Evolutionary conservation across 2,329 filamentous ascomycete genomes (phyloP), one percentile per base, ranked within the genome.

Genomic region (Colletotrichum neosansevieriae): DNA sequence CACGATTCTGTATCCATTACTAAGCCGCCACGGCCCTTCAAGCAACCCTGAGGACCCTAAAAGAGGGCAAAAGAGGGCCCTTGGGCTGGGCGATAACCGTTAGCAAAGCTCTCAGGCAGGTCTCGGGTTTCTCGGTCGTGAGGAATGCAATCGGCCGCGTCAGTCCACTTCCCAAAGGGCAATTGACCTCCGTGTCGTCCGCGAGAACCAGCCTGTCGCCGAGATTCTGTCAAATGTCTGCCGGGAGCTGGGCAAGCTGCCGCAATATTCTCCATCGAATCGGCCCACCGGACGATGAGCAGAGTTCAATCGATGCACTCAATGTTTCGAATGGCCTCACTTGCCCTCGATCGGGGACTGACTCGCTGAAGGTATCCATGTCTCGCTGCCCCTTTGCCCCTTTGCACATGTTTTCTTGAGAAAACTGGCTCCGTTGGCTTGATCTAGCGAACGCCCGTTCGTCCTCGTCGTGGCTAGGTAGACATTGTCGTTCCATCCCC

Each of bases 381-480:
- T 47, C 49, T 59, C 49, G 12, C 15, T 44, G 40, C 40, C 59
- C 59, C 50, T 56, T 54, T 44, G 40, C 40, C 59, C 59, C 50
- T 56, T 54, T 47, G 50, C 49, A 54, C 49, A 63, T 44, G 38
- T 44, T 21, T 17, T 21, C 36, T 44, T 13, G 24, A 11, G n/a
- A 9, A 42, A 53, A n/a, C 3, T 45, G 47, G 12, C 29, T 42
- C 40, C n/a, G 15, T 45, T 12, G 36, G 56, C 38, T 54, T 36
- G 56, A 15, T 44, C 66, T 68, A 68, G 61, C 12, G 54, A 36
- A 15, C 47, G 44, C 13, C 64, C 32, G 47, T 17, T 44, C 61
- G 49, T 68, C 40, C 11, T 65, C 40, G 38, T 7, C 24, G 66
- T 68, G 54, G 61, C 66, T 56, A 65, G 66, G 13, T 17, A n/a